Percentiles rank a stretch among this genome's conserved stretches.
phyloP scores from a whole-genome alignment of 768 basidiomycete species.

The Amanita rubescens region DNA sequence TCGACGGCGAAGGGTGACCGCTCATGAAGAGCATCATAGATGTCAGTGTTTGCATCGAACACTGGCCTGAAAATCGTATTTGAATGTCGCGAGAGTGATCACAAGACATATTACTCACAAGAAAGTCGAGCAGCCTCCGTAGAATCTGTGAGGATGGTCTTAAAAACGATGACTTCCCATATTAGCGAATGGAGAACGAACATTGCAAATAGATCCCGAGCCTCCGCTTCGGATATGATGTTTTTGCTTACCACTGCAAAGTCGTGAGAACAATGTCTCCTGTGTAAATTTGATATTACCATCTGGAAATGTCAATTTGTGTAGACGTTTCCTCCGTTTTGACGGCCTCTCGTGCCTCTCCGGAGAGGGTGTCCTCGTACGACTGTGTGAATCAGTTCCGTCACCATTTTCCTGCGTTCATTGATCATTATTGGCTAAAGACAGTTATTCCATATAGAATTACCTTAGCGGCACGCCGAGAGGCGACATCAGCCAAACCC shows the following conservation, averaged over 20 bases:
- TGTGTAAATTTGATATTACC: slow-evolving; percentile 32
- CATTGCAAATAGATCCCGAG: slow-evolving; percentile 82
- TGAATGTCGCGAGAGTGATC: not conserved
- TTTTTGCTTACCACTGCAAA: slow-evolving; percentile 74
- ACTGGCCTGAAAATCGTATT: slow-evolving; percentile 46
- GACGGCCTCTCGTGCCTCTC: slow-evolving; percentile 60
- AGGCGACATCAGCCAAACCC: slow-evolving; percentile 75
- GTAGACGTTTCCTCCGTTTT: slow-evolving; percentile 67
- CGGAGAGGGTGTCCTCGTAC: slow-evolving; percentile 65
- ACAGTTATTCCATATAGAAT: slow-evolving; percentile 12
- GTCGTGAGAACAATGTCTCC: not conserved
- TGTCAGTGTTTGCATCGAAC: slow-evolving; percentile 78
- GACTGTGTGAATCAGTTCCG: slow-evolving; percentile 68
- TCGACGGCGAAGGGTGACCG: slow-evolving; percentile 93
- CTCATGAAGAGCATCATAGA: slow-evolving; percentile 77
- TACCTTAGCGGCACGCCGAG: slow-evolving; percentile 73
- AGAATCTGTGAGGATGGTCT: slow-evolving; percentile 51
- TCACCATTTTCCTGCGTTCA: slow-evolving; percentile 63
- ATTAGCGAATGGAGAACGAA: slow-evolving; percentile 26
- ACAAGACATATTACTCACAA: slow-evolving; percentile 24
- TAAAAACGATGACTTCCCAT: not conserved
- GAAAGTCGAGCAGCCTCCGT: slow-evolving; percentile 88
- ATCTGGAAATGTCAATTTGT: slow-evolving; percentile 68
- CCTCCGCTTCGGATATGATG: slow-evolving; percentile 75
- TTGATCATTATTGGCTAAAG: slow-evolving; percentile 8